Base-by-base conservation (phyloP, 129 eudicot species). In the Arctium minus region DNA sequence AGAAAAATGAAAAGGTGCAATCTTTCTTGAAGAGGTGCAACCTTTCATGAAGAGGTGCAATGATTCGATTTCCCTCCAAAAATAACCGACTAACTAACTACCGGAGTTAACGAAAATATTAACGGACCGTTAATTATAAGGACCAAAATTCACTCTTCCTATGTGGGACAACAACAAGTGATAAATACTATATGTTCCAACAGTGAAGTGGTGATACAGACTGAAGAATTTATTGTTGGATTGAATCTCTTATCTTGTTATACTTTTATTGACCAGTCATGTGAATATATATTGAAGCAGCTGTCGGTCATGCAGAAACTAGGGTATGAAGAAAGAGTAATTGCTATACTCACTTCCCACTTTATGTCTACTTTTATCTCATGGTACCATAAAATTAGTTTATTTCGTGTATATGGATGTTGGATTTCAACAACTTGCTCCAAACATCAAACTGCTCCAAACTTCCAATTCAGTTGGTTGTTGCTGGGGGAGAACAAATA, bases 241-340 rank as follows among this genome's bases (percentile, higher is more conserved):
- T 78, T 88, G 86, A 85, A 82, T 81, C 80, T 92, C 76, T 77
- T 91, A 80, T 86, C 90, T 74, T 90, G 93, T 77, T 96, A 96
- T 78, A 93, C 86, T 27, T 96, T 93, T 62, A 85, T 96, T 78
- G 99, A 93, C 82, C 86, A 93, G 73, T 83, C 91, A 73, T 96
- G 99, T 78, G 98, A 96, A 68, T 89, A 90, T 67, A 82, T 93
- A 70, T 72, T 73, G 70, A 90, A 91, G 92, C 92, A 91, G 82
- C 91, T 96, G 72, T 92, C 99, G 4, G 84, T 75, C 65, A 90
- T 96, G 98, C 97, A 93, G 80, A 96, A 93, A 74, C 90, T 76
- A 82, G 91, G 99, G 98, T 96, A 93, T 76, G 89, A 69, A 46
- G 40, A 74, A 67, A 77, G 17, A 60, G 73, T 77, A 35, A 65